phyloP scores from a whole-genome alignment of 805 yeast species.

The Candida pseudofarinosa region DNA sequence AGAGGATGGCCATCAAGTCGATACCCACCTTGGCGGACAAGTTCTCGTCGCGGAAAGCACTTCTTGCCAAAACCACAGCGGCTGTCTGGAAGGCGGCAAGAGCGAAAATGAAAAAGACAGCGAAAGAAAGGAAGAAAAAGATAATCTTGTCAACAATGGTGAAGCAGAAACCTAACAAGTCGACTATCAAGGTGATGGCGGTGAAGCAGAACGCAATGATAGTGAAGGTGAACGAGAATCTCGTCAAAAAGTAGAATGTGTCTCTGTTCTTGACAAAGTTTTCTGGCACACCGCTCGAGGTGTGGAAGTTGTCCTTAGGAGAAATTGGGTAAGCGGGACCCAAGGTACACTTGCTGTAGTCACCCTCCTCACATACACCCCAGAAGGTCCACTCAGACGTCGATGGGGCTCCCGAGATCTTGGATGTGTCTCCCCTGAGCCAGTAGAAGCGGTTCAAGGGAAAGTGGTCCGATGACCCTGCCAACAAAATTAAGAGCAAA shows the following conservation, averaged over 20 bases:
- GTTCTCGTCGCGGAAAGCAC: constrained; percentile 54
- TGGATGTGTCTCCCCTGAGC: constrained; percentile 70
- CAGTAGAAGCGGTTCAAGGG: constrained; percentile 74
- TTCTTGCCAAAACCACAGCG: constrained; percentile 66
- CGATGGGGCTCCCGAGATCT: constrained; percentile 45
- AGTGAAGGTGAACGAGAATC: constrained; percentile 62
- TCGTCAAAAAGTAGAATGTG: constrained; percentile 58
- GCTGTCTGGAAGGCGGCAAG: constrained; percentile 76
- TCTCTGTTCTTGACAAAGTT: constrained; percentile 53
- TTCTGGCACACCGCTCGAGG: constrained; percentile 47
- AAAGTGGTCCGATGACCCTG: constrained; percentile 56
- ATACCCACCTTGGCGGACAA: constrained; percentile 50
- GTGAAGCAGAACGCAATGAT: constrained; percentile 58
- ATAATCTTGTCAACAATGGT: constrained; percentile 50
- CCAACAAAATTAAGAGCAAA: constrained; percentile 57
- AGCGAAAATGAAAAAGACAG: constrained; percentile 51
- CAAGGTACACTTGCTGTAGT: constrained; percentile 49
- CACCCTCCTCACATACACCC: constrained; percentile 56
- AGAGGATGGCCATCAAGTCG: constrained; percentile 55
- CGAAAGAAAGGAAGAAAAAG: constrained; percentile 48
- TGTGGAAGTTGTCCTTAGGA: constrained; percentile 69
- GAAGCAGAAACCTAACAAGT: constrained; percentile 55
- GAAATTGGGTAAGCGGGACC: constrained; percentile 85
- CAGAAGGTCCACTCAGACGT: constrained; percentile 80
- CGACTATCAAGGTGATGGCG: constrained; percentile 57